A percentile compares a stretch with the other conserved stretches of the same genome.
phyloP scores from a whole-genome alignment of 805 yeast genomes.

The Allodekkera sacchari region DNA sequence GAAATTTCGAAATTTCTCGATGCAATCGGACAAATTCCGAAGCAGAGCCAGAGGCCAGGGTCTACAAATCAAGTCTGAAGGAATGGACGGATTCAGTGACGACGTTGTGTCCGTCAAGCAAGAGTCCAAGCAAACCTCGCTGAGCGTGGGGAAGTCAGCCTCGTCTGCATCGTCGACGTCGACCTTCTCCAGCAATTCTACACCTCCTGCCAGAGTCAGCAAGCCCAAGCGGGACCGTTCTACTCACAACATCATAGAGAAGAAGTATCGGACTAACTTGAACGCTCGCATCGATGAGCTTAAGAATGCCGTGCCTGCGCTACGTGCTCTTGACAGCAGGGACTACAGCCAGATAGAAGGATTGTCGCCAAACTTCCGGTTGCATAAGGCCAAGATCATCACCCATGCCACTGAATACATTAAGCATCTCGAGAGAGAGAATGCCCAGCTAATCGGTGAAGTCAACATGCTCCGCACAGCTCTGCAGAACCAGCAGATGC shows the following conservation, averaged over 20 bases:
- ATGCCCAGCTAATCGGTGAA: conserved; percentile 42
- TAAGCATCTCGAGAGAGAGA: conserved; percentile 57
- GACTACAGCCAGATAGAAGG: conserved; percentile 56
- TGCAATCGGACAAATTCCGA: too few relatives aligned
- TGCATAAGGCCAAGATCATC: conserved; percentile 71
- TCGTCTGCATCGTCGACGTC: conserved; percentile 3
- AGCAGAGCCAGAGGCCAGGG: too few relatives aligned
- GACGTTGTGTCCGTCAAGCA: too few relatives aligned
- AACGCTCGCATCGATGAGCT: conserved; percentile 61
- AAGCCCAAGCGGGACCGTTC: conserved; percentile 48
- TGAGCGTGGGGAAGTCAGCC: conserved; percentile 3
- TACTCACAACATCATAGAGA: conserved; percentile 74
- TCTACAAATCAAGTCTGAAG: too few relatives aligned
- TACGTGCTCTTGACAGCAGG: conserved; percentile 47
- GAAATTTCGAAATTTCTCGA: too few relatives aligned
- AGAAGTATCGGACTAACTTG: conserved; percentile 71
- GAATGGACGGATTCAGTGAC: too few relatives aligned
- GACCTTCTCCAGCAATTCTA: conserved; percentile 5
- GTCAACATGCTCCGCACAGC: conserved; percentile 22
- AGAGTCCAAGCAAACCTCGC: too few relatives aligned
- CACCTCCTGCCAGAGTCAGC: too few relatives aligned
- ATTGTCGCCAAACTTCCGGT: conserved; percentile 61
- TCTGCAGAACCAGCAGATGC: conserved; percentile 1
- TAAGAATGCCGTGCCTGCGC: conserved; percentile 71
- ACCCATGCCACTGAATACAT: conserved; percentile 78